Base-by-base conservation (phyloP, 2,329 filamentous ascomycete genomes). In the Pseudogymnoascus sp. region DNA sequence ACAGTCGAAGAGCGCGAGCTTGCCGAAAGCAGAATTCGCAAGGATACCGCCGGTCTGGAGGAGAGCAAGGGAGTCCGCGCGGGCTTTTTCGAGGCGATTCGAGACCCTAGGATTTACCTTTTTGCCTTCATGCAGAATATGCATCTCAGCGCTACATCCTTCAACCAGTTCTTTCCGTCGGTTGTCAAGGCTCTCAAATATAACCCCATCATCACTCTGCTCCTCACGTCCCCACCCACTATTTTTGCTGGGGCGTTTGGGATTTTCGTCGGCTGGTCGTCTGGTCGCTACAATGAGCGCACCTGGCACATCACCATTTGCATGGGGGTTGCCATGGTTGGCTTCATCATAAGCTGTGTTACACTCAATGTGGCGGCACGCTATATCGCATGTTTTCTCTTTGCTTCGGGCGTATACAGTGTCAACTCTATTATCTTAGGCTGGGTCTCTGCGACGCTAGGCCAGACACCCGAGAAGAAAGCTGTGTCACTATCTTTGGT, bases 111-210 rank as follows among this genome's bases (percentile, higher is more conserved):
- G 51, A 72, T 79, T 3, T 81, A 77, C 73, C 67, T 81, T 4
- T 77, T 80, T 60, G 74, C 73, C 3, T 71, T 80, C 65, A 80
- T 80, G 78, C 76, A 79, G 65, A 79, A 81, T 67, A 77, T 79
- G 71, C 79, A 81, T 68, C 68, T 80, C 45, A 77, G 77, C 8
- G 77, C 78, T 68, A 76, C 66, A 37, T 71, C 71, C 1, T 76
- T 77, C 68, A 75, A 78, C 67, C 77, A 77, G 67, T 78, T 77
- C 69, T 77, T 79, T 64, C 75, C 74, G 1, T 75, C 75, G 10
- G 74, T 77, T 16, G 76, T 80, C 34, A 65, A 60, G 21, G 25
- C 48, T 39, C 74, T 79, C 2, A 75, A 75, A 1, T 79, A 77
- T 69, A 72, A 67, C 43, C 71, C 66, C 1, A 78, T 74, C 1